Evolutionary conservation across 2,329 filamentous ascomycete genomes (phyloP).

Genomic region (Aspergillus sp.): DNA sequence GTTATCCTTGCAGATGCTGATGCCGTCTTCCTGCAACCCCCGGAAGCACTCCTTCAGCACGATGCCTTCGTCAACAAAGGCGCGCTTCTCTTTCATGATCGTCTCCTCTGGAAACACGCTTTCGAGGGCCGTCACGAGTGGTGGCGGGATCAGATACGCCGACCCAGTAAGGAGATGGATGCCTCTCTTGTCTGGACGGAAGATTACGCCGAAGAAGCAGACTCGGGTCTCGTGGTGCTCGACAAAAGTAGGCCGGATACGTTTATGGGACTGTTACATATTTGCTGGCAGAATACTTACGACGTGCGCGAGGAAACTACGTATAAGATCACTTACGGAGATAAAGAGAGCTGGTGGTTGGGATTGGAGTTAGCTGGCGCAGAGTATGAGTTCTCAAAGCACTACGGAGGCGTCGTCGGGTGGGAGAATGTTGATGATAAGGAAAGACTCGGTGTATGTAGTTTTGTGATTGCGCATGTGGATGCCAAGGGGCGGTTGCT

Average conservation of each 20-base stretch:
- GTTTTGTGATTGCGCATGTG: slow-evolving; percentile 15
- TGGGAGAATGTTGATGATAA: neutral
- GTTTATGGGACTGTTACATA: slow-evolving; percentile 1
- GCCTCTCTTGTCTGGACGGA: slow-evolving; percentile 10
- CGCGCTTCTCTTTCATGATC: slow-evolving; percentile 9
- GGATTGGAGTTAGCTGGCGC: slow-evolving; percentile 12
- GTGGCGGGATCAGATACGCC: slow-evolving; percentile 6
- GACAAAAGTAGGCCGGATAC: slow-evolving; percentile 8
- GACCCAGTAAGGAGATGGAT: neutral
- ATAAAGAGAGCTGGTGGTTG: slow-evolving; percentile 16
- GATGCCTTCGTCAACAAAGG: slow-evolving; percentile 2
- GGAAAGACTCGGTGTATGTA: slow-evolving; percentile 2
- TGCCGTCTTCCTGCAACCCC: slow-evolving; percentile 10
- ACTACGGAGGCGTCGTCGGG: slow-evolving; percentile 14
- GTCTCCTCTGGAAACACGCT: slow-evolving; percentile 2
- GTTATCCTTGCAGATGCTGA: slow-evolving; percentile 11
- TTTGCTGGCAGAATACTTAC: slow-evolving; percentile 16
- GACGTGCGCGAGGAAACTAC: slow-evolving; percentile 10
- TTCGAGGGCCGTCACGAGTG: slow-evolving; percentile 6
- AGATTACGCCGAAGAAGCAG: slow-evolving; percentile 12
- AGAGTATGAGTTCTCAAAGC: slow-evolving; percentile 7
- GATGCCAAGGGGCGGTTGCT: slow-evolving; percentile 8
- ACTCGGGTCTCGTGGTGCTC: slow-evolving; percentile 10
- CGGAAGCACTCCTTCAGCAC: slow-evolving; percentile 8
- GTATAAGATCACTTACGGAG: slow-evolving; percentile 8